Evolutionary conservation across 1,284 basidiomycete genomes (phyloP).

Genomic region (Heterobasidion annosum): DNA sequence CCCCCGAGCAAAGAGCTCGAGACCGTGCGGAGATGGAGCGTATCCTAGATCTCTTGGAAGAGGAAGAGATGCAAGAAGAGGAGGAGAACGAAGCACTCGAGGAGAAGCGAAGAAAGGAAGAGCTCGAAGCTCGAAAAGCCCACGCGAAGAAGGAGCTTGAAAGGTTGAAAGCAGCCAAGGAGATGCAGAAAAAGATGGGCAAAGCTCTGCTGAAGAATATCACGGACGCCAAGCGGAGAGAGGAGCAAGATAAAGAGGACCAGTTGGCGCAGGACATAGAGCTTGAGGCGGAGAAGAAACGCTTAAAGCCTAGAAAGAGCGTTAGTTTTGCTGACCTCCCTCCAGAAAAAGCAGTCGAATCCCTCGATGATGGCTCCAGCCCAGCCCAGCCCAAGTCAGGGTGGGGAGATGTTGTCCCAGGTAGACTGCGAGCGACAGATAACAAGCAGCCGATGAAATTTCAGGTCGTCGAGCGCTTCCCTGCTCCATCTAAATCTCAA

Average conservation of each 20-base stretch:
- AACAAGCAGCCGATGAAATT: constrained; percentile 51
- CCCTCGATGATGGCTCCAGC: constrained; percentile 1
- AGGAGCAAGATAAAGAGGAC: constrained; percentile 22
- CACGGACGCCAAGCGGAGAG: constrained; percentile 29
- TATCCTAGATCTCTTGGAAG: constrained; percentile 61
- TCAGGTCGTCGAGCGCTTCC: constrained; percentile 56
- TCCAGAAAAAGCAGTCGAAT: constrained; percentile 15
- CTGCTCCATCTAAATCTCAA: constrained; percentile 19
- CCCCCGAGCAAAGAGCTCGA: constrained; percentile 37
- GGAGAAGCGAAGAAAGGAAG: constrained; percentile 31
- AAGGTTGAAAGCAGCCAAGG: constrained; percentile 40
- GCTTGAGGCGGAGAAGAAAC: constrained; percentile 12
- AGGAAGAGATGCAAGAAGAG: constrained; percentile 48
- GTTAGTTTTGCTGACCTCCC: constrained; percentile 52
- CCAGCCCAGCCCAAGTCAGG: constrained; percentile 15
- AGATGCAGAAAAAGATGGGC: constrained; percentile 69
- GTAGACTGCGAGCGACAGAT: constrained; percentile 29
- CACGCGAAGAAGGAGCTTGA: constrained; percentile 43
- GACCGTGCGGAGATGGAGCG: constrained; percentile 46
- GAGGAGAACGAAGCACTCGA: constrained; percentile 30
- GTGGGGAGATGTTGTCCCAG: constrained; percentile 50
- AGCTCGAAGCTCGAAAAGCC: constrained; percentile 40
- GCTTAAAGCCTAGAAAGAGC: constrained; percentile 40
- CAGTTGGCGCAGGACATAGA: constrained; percentile 21
- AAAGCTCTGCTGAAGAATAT: constrained; percentile 48